Evolutionary conservation across 1,284 basidiomycete genomes (phyloP).

Genomic region (Boletus sp.): DNA sequence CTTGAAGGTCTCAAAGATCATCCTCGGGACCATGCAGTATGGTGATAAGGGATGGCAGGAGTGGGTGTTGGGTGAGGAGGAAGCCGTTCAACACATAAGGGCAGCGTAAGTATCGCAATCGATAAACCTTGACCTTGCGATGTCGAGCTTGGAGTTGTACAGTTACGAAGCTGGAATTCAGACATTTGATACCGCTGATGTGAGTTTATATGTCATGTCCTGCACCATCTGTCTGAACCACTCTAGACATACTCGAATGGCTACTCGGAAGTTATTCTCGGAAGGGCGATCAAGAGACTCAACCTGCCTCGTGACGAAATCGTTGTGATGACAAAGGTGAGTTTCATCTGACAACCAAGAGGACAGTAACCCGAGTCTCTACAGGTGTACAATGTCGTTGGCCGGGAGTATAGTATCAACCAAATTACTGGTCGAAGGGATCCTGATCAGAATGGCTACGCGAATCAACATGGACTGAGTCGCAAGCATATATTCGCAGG

Average conservation of each 20-base stretch:
- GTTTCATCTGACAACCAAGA: constrained; percentile 1
- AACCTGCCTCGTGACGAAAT: constrained; percentile 71
- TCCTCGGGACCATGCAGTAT: constrained; percentile 46
- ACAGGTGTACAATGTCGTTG: constrained; percentile 38
- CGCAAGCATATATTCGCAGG: constrained; percentile 72
- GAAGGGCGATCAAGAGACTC: constrained; percentile 73
- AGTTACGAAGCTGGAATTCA: constrained; percentile 64
- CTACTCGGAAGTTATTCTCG: constrained; percentile 69
- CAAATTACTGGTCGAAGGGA: constrained; percentile 19
- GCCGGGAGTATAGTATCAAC: constrained; percentile 25
- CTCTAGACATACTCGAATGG: constrained; percentile 64
- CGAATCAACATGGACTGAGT: constrained; percentile 53
- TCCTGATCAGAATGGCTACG: constrained; percentile 48
- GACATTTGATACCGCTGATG: constrained; percentile 65
- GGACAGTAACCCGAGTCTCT: background rate
- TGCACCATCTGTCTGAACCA: background rate
- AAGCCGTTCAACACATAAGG: constrained; percentile 57
- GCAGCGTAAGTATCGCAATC: constrained; percentile 37
- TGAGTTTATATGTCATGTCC: constrained; percentile 18
- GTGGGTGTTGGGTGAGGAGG: constrained; percentile 58
- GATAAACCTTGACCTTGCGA: background rate
- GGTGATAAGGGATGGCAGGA: constrained; percentile 45
- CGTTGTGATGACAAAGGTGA: constrained; percentile 74
- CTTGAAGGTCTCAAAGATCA: constrained; percentile 49
- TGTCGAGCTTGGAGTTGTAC: background rate